These are phyloP conservation scores for Crithidia thermophila DNA, from an alignment of 208 protist species.

Conservation along the genomic window DNA sequence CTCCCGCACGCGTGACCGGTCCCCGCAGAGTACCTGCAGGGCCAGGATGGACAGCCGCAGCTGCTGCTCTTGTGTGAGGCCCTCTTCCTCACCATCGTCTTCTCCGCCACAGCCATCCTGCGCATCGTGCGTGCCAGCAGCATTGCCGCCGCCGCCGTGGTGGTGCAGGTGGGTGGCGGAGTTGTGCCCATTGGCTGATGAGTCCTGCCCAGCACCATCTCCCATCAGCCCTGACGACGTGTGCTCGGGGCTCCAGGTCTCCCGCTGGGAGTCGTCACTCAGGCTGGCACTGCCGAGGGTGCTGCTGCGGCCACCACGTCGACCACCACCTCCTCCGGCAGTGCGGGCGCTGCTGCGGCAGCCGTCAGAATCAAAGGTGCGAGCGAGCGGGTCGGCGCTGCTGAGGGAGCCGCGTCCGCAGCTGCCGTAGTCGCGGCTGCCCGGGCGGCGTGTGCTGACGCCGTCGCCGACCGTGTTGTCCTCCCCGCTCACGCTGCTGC, in stretches of 20 bases:
- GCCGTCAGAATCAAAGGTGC: not conserved
- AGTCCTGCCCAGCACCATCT: too few species aligned
- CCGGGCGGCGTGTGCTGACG: too few species aligned
- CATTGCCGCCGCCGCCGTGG: not conserved
- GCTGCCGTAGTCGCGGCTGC: not conserved
- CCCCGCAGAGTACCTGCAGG: slow-evolving; percentile 37
- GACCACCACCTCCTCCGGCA: slow-evolving; percentile 8
- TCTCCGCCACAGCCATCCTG: too few species aligned
- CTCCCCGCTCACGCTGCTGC: too few species aligned
- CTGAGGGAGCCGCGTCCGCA: not conserved
- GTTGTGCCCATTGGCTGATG: too few species aligned
- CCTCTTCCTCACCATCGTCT: too few species aligned
- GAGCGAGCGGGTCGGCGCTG: not conserved
- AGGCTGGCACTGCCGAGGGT: not conserved
- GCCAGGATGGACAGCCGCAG: slow-evolving; percentile 23
- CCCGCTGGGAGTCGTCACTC: slow-evolving; percentile 4
- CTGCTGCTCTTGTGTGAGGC: slow-evolving; percentile 10
- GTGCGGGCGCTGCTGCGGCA: not conserved
- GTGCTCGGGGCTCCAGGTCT: slow-evolving; percentile 8
- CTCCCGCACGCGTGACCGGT: slow-evolving; percentile 30
- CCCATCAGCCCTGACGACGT: too few species aligned
- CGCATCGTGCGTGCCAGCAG: too few species aligned
- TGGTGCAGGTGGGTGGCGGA: not conserved
- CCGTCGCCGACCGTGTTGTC: too few species aligned
- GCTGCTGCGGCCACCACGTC: not conserved